A percentile compares a stretch with the other conserved stretches of the same genome.
These are phyloP conservation scores for Ascocoryne sarcoides DNA, from an alignment of 2,329 filamentous ascomycete genomes.

Conservation along the genomic window DNA sequence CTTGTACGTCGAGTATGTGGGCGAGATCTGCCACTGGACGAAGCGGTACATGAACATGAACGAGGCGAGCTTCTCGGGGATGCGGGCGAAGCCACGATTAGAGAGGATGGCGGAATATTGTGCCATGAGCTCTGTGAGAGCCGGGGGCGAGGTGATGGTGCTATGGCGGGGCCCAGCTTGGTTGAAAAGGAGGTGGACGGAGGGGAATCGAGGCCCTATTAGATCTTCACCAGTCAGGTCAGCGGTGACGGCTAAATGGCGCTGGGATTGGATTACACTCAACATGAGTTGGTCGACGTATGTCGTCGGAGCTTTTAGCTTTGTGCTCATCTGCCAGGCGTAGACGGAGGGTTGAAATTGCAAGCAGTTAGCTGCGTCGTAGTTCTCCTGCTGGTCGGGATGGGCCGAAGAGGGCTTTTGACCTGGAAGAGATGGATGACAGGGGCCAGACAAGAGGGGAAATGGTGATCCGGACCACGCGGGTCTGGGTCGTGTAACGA, in stretches of 20 bases:
- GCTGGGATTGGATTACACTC: constrained; percentile 8
- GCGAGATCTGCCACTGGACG: constrained; percentile 25
- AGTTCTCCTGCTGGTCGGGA: constrained; percentile 16
- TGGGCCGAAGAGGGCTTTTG: constrained; percentile 23
- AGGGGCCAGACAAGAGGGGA: too few species aligned
- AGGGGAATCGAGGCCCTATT: constrained; percentile 19
- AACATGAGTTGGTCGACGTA: constrained; percentile 25
- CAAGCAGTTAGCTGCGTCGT: constrained; percentile 19
- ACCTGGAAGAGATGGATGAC: constrained; percentile 21
- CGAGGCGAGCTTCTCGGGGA: constrained; percentile 24
- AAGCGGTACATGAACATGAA: constrained; percentile 28
- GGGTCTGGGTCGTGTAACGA: constrained; percentile 14
- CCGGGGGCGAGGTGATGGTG: constrained; percentile 13
- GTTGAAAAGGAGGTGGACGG: constrained; percentile 23
- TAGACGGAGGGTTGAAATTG: constrained; percentile 25
- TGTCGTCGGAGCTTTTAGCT: constrained; percentile 23
- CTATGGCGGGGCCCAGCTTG: constrained; percentile 15
- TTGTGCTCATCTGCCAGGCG: constrained; percentile 26
- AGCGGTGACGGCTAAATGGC: constrained; percentile 9
- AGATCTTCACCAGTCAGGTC: constrained; percentile 15
- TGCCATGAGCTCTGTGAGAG: constrained; percentile 21
- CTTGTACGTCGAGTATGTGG: constrained; percentile 18
- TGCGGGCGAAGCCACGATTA: constrained; percentile 20
- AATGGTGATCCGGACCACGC: too few species aligned
- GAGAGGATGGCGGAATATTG: constrained; percentile 22